A percentile compares a stretch with the other conserved stretches of the same genome.
Conservation (phyloP, 345 rosid species). For the Boechera divaricarpa region DNA sequence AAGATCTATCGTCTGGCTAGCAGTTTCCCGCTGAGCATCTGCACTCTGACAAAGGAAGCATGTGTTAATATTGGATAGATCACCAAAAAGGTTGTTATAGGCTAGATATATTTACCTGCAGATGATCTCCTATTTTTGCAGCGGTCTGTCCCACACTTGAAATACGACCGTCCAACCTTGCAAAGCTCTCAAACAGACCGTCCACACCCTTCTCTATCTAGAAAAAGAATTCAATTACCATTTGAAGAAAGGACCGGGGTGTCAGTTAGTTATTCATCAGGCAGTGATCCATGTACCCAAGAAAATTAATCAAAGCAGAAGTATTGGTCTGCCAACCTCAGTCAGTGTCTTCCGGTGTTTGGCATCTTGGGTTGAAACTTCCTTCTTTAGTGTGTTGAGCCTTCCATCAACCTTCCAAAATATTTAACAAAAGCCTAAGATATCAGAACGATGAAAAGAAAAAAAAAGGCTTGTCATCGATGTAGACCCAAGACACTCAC, state of each 20-base stretch:
- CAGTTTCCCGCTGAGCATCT: constrained; percentile 98
- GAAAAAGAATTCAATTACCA: constrained; percentile 32
- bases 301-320: not conserved
- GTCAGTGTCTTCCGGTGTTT: constrained; percentile 92
- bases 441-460: constrained; percentile 26
- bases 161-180: constrained; percentile 89
- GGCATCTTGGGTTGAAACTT: constrained; percentile 88
- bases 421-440: constrained; percentile 8
- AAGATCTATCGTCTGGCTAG: constrained; percentile 97
- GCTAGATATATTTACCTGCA: constrained; percentile 64
- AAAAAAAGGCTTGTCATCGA: not conserved
- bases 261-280: constrained; percentile 5
- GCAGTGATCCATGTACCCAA: constrained; percentile 10
- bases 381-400: constrained; percentile 86
- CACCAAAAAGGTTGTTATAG: constrained; percentile 23
- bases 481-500: constrained; percentile 43
- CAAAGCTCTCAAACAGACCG: constrained; percentile 90
- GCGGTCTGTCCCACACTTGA: constrained; percentile 99
- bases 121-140: constrained; percentile 99
- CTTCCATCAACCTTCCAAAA: constrained; percentile 82
- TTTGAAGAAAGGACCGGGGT: constrained; percentile 5
- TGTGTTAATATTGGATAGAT: constrained; percentile 22
- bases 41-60: constrained; percentile 73
- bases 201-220: constrained; percentile 95
- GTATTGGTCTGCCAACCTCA: constrained; percentile 65